Percentiles rank a stretch among this genome's conserved stretches.
phyloP scores from a whole-genome alignment of 2,329 filamentous ascomycete genomes.

The Cladobotryum protrusum region DNA sequence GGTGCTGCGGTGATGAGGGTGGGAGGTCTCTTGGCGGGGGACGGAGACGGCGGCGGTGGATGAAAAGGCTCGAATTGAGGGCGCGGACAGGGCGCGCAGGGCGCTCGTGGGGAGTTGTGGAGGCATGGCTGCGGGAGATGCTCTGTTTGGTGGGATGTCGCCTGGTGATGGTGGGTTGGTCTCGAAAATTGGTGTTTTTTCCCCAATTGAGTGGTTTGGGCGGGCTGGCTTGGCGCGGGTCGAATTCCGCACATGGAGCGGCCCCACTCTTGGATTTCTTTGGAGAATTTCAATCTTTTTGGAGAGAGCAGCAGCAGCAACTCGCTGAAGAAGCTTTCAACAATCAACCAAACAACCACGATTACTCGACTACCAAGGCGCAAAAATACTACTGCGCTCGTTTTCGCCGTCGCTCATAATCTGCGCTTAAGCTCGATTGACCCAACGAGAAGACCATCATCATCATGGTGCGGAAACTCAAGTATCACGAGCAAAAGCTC shows the following conservation, averaged over 20 bases:
- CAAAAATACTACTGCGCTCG: too few relatives aligned
- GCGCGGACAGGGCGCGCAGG: constrained; percentile 16
- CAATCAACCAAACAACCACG: not conserved
- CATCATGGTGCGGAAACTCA: constrained; percentile 92
- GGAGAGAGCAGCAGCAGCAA: not conserved
- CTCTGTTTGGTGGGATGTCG: constrained; percentile 4
- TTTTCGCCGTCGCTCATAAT: not conserved
- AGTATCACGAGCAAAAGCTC: constrained; percentile 94
- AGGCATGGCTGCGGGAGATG: constrained; percentile 30
- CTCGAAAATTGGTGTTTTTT: not conserved
- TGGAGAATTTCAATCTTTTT: not conserved
- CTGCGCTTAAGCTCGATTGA: not conserved
- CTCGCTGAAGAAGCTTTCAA: not conserved
- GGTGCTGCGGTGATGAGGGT: constrained; percentile 3
- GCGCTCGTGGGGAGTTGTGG: constrained; percentile 29
- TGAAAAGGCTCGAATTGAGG: constrained; percentile 24
- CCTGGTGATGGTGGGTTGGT: not conserved
- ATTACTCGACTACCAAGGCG: not conserved
- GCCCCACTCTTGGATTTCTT: constrained; percentile 6
- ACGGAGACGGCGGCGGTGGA: constrained; percentile 21
- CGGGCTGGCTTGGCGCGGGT: not conserved
- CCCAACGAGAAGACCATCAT: not conserved
- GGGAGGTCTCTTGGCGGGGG: constrained; percentile 18
- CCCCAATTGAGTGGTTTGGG: not conserved
- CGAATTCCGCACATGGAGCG: constrained; percentile 2